A percentile compares a stretch with the other conserved stretches of the same genome.
Evolutionary conservation across 768 basidiomycete species (phyloP).

Genomic region (Guyanaporus albipodus): DNA sequence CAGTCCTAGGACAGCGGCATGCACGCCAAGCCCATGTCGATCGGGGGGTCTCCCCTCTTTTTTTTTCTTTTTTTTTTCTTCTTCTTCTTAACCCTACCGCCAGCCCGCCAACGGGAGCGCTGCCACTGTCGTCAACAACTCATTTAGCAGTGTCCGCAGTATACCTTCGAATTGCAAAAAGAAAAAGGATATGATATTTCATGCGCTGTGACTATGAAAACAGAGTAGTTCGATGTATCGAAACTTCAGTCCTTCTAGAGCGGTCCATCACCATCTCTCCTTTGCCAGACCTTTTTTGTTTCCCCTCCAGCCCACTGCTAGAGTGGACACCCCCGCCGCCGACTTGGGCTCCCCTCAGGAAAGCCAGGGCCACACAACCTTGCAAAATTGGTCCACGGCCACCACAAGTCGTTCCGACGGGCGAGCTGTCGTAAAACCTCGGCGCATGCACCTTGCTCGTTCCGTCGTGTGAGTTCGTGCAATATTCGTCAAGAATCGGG

Average conservation of each 20-base stretch:
- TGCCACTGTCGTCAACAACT: not conserved
- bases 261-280: conserved; percentile 24
- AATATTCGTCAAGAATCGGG: conserved; percentile 36
- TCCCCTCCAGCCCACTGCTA: conserved; percentile 30
- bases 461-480: conserved; percentile 30
- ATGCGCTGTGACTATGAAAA: conserved; percentile 24
- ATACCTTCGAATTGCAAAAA: conserved; percentile 13
- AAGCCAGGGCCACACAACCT: conserved; percentile 12
- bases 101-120: conserved; percentile 4
- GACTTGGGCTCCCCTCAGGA: conserved; percentile 23
- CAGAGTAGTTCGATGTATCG: conserved; percentile 16
- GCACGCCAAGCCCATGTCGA: no score
- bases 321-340: conserved; percentile 30
- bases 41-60: no score
- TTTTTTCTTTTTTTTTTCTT: no score
- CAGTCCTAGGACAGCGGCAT: no score
- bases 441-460: conserved; percentile 23
- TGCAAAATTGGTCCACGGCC: conserved; percentile 11
- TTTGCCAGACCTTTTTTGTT: conserved; percentile 23
- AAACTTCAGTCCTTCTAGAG: conserved; percentile 28
- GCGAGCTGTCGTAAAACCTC: conserved; percentile 19
- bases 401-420: conserved; percentile 10
- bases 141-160: no score
- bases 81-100: conserved; percentile 21
- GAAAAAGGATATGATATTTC: conserved; percentile 8